Base-by-base conservation (phyloP, 768 basidiomycete species). In the Rhodotorula taiwanensis region DNA sequence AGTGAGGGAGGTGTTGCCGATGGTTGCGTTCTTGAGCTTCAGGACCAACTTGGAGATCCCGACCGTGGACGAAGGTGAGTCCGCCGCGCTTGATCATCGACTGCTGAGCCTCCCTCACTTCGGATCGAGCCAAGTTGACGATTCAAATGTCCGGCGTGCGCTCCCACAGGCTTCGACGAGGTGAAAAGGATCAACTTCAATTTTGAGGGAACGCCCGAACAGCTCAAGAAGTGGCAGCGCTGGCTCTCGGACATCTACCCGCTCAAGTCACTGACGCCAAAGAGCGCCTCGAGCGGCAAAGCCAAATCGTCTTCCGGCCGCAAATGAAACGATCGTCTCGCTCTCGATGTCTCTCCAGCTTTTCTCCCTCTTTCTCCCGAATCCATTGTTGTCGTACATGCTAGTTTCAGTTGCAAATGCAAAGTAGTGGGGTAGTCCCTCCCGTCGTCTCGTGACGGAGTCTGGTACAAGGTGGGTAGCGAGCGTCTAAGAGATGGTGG, bases 121-220 rank as follows among this genome's bases (percentile, higher is more conserved):
- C n/a, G n/a, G n/a, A n/a, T n/a, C n/a, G n/a, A n/a, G n/a, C n/a
- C n/a, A n/a, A n/a, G n/a, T n/a, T n/a, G n/a, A n/a, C 31, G 33
- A 41, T 3, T 6, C 31, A n/a, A 4, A 21, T n/a, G 13, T 18
- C 15, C 9, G 23, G 3, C 21, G 16, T 51, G 16, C n/a, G n/a
- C n/a, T 47, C 33, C 28, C 30, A 23, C 58, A 69, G 67, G 67
- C 16, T 88, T 89, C 70, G 73, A 80, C 9, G 86, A 90, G 70
- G 80, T 95, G 49, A 83, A 81, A 71, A 81, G 79, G 48, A 82
- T 97, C 23, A 85, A 89, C 63, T 94, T 88, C 83, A 77, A 81
- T 25, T 92, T 90, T 61, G 80, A 85, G 52, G 91, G 91, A 2
- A 80, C 78, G 13, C 85, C 84, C 52, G 86, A 86, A 64, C 87